These are phyloP conservation scores for Magnolia sinica DNA, from an alignment of 164 flowering plant species.

Conservation along the genomic window DNA sequence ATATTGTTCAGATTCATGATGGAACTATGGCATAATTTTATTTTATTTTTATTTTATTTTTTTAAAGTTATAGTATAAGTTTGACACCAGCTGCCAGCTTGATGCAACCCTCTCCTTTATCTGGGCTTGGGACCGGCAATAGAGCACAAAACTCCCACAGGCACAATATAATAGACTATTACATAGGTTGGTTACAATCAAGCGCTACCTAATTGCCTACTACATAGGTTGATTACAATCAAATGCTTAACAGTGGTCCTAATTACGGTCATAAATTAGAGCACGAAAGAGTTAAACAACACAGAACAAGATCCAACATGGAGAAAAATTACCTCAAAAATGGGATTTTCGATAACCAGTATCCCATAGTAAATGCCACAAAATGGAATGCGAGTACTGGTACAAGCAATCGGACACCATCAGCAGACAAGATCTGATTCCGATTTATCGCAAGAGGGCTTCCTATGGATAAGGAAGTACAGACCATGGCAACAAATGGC, in stretches of 20 bases:
- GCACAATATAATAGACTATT: too few relatives aligned
- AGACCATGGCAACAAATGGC: constrained; percentile 95
- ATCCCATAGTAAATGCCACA: constrained; percentile 64
- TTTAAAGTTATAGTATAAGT: too few relatives aligned
- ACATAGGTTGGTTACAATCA: too few relatives aligned
- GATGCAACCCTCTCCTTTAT: too few relatives aligned
- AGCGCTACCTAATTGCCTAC: background rate
- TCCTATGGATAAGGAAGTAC: constrained; percentile 91
- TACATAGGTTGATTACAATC: background rate
- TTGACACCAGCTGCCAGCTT: too few relatives aligned
- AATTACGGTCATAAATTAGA: too few relatives aligned
- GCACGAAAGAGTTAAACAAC: background rate
- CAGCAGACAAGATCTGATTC: constrained; percentile 64
- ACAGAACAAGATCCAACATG: background rate
- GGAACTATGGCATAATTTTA: too few relatives aligned
- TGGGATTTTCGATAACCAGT: constrained; percentile 80
- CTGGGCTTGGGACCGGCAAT: too few relatives aligned
- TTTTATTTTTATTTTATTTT: too few relatives aligned
- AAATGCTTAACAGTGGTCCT: background rate
- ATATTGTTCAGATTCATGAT: too few relatives aligned
- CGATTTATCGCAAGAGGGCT: constrained; percentile 92
- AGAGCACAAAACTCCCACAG: too few relatives aligned
- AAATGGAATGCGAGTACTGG: constrained; percentile 83
- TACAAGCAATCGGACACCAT: constrained; percentile 65
- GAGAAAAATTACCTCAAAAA: constrained; percentile 51